These are phyloP conservation scores for Viola odorata DNA, from an alignment of 345 rosid genomes.

Conservation along the genomic window DNA sequence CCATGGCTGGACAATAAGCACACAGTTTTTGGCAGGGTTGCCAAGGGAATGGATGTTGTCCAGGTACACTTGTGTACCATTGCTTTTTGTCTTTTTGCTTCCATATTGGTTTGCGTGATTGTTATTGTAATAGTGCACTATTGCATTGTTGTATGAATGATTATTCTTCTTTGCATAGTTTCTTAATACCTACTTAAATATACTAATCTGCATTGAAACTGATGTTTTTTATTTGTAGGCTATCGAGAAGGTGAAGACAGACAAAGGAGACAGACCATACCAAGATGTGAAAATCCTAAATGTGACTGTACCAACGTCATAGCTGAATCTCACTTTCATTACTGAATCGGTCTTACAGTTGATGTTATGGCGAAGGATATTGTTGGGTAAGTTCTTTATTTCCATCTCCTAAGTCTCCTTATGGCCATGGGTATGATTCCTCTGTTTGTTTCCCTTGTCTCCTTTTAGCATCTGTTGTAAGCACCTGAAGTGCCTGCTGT, in stretches of 20 bases:
- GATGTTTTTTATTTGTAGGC: conserved; percentile 35
- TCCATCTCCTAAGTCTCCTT: neutral
- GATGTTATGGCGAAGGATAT: neutral
- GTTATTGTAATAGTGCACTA: no score
- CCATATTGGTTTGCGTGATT: neutral
- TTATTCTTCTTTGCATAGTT: neutral
- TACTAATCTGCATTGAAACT: neutral
- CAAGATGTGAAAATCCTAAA: conserved; percentile 86
- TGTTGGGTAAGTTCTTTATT: conserved; percentile 5
- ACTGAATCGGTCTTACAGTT: neutral
- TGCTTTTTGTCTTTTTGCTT: neutral
- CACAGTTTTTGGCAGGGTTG: conserved; percentile 90
- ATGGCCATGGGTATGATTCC: no score
- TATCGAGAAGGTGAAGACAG: conserved; percentile 96
- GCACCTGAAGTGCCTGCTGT: no score
- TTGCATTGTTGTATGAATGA: no score
- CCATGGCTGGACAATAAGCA: conserved; percentile 98
- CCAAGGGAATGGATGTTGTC: conserved; percentile 94
- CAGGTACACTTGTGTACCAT: conserved; percentile 51
- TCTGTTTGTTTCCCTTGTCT: no score
- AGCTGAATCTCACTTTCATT: conserved; percentile 2
- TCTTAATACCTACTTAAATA: neutral
- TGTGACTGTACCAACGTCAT: conserved; percentile 80
- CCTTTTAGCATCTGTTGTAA: no score
- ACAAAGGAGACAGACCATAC: conserved; percentile 72